Conservation (phyloP, 108 stramenopile genomes). For the Fistulifera pelliculosa region DNA sequence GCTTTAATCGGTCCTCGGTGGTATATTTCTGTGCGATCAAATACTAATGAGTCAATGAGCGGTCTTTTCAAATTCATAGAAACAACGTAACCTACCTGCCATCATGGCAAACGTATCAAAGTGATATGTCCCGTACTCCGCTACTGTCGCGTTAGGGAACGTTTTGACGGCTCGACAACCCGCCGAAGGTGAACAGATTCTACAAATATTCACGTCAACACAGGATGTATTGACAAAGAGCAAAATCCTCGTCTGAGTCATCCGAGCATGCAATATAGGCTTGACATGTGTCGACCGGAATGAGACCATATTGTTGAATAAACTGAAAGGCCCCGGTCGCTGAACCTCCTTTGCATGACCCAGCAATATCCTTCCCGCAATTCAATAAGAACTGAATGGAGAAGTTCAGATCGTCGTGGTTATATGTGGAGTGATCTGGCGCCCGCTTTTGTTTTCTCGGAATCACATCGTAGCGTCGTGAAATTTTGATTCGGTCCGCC, state of each 20-base stretch:
- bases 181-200: constrained; percentile 56
- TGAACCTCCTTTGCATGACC: constrained; percentile 68
- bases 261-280: constrained; percentile 80
- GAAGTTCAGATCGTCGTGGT: constrained; percentile 49
- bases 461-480: constrained; percentile 21
- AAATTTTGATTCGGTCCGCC: constrained; percentile 90
- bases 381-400: constrained; percentile 52
- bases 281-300: constrained; percentile 48
- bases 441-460: neutral
- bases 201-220: constrained; percentile 54
- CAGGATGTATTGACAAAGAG: constrained; percentile 74
- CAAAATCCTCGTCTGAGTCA: constrained; percentile 62
- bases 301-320: constrained; percentile 12
- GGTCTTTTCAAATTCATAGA: too few species aligned
- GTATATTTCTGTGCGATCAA: constrained; percentile 81
- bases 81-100: neutral
- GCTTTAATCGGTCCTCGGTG: constrained; percentile 89
- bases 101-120: neutral
- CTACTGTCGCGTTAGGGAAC: constrained; percentile 85
- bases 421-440: neutral
- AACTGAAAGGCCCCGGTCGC: constrained; percentile 15
- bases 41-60: constrained; percentile 6
- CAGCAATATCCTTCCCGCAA: constrained; percentile 51
- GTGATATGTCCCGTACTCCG: constrained; percentile 66
- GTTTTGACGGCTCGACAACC: constrained; percentile 48